Evolutionary conservation across 148 eudicot species (phyloP).

Genomic region (Camellia granthamiana): DNA sequence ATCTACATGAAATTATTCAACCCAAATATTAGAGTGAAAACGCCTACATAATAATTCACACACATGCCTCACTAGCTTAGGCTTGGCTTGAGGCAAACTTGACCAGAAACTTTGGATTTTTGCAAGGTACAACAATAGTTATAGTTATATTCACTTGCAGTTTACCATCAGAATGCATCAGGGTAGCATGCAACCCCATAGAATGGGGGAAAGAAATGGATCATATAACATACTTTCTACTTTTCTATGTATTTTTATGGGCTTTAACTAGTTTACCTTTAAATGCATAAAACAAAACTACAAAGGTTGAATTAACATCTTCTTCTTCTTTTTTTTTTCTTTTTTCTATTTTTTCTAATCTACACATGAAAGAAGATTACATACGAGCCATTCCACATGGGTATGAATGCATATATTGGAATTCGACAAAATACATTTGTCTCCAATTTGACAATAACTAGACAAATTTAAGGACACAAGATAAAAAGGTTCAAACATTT

Average conservation of each 20-base stretch:
- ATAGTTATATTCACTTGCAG: not conserved
- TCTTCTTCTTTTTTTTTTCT: not conserved
- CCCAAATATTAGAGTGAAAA: not conserved
- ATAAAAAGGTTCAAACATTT: not conserved
- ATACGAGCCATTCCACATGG: not conserved
- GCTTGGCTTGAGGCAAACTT: not conserved
- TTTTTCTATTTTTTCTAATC: not conserved
- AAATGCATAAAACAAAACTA: not conserved
- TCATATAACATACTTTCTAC: not conserved
- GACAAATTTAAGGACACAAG: not conserved
- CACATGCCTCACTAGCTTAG: not conserved
- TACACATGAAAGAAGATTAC: not conserved
- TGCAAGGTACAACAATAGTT: not conserved
- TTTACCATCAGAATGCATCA: not conserved
- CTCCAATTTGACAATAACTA: not conserved
- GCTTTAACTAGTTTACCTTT: not conserved
- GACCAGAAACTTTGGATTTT: not conserved
- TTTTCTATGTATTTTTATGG: not conserved
- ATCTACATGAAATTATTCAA: not conserved
- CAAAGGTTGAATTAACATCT: not conserved
- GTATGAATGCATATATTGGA: not conserved
- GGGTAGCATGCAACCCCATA: not conserved
- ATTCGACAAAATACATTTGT: not conserved
- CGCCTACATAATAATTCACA: not conserved
- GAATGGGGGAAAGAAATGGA: not conserved